Evolutionary conservation across 2,329 filamentous ascomycete species (phyloP), one percentile per base, ranked within the genome.

Genomic region (Clonostachys rhizophaga): DNA sequence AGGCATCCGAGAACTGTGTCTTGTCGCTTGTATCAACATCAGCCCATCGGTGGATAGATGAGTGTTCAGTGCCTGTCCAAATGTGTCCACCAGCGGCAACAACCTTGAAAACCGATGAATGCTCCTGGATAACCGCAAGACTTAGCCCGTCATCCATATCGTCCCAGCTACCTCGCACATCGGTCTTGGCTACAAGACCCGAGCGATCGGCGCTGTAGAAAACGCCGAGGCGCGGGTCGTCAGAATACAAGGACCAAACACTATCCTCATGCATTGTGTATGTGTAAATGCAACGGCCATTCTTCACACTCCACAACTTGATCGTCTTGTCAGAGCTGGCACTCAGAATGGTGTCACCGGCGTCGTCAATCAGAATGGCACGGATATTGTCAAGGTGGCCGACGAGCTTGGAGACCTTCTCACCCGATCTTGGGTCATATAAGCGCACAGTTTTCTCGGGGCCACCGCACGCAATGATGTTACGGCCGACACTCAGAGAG

Each of bases 201-300:
- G 90, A 91, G 45, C 92, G 85, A 67, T 99, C 94, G 56, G 87
- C 89, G 47, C 92, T 97, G 70, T 97, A 97, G 66, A 99, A 97
- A 33, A 96, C 81, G 10, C 86, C 86, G 5, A 99, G 78, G 49
- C 87, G 79, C 1, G 91, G 91, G 57, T 95, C 83, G 46, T 92
- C 85, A 0, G 94, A 96, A 66, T 87, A 95, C 18, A 99, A 75
- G 2, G 90, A 95, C 94, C 94, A 99, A 18, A 99, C 89, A 62
- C 91, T 96, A 61, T 96, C 91, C 61, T 95, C 95, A 69, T 99
- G 94, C 94, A 99, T 99, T 47, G 91, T 96, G 57, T 99, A 79
- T 1, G 94, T 99, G 67, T 96, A 90, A 86, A 97, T 92, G 75
- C 94, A 99, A 56, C 94, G 81, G 47, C 94, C 94, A 18, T 91